A percentile compares a stretch with the other conserved stretches of the same genome.
Conservation (phyloP, 2,329 filamentous ascomycete genomes). For the Colletotrichum sp. region DNA sequence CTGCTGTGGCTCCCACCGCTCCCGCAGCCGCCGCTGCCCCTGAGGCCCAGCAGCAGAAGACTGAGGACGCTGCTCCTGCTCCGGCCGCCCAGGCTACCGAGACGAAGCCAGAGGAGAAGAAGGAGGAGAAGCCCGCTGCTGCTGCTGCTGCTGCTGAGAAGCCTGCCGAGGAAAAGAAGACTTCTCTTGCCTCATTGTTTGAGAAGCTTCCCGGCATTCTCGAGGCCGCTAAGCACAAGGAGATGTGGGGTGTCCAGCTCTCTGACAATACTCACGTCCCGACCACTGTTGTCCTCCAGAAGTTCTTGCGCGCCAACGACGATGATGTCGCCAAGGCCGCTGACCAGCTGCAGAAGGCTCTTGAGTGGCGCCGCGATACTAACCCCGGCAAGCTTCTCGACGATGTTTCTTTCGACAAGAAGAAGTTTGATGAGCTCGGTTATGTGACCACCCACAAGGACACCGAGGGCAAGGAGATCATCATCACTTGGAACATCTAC, state of each 20-base stretch:
- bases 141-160: background rate
- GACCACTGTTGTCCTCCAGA: conserved; percentile 85
- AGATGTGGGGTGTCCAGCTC: conserved; percentile 89
- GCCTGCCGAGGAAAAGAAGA: conserved; percentile 28
- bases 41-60: conserved; percentile 1
- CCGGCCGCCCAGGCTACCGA: conserved; percentile 25
- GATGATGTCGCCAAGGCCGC: conserved; percentile 76
- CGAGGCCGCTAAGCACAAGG: conserved; percentile 63
- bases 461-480: conserved; percentile 57
- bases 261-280: conserved; percentile 65
- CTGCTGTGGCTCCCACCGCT: conserved; percentile 10
- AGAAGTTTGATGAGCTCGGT: conserved; percentile 79
- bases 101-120: conserved; percentile 18
- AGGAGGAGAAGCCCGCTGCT: conserved; percentile 28
- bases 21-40: conserved; percentile 28
- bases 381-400: conserved; percentile 72
- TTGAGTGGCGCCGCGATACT: conserved; percentile 82
- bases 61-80: conserved; percentile 14
- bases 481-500: conserved; percentile 95
- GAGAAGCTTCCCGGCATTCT: conserved; percentile 63
- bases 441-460: conserved; percentile 77
- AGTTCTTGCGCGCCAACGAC: conserved; percentile 91
- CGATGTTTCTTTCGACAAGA: conserved; percentile 66
- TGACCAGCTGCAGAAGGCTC: conserved; percentile 78
- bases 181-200: conserved; percentile 60